phyloP scores from a whole-genome alignment of 306 rosid species.

The Vigna trinervia region DNA sequence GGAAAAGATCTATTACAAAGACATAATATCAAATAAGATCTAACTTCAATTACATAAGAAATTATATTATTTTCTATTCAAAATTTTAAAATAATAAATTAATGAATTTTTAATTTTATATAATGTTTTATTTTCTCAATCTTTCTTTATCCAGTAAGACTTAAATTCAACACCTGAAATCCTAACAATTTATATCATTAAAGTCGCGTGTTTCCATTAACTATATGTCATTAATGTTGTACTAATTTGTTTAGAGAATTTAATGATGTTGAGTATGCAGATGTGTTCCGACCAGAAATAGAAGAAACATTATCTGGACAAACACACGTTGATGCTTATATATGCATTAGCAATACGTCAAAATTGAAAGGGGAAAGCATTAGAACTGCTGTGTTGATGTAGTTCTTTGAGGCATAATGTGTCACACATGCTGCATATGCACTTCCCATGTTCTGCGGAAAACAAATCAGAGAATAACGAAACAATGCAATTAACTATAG shows the following conservation, averaged over 20 bases:
- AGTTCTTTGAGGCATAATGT: constrained; percentile 10
- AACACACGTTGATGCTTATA: constrained; percentile 30
- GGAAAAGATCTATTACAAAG: too few species aligned
- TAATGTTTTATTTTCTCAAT: too few species aligned
- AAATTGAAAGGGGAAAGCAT: constrained; percentile 22
- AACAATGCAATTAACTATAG: not conserved
- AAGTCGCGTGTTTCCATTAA: too few species aligned
- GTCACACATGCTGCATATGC: constrained; percentile 31
- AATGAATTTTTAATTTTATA: too few species aligned
- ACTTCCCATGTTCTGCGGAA: not conserved
- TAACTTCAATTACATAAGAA: too few species aligned
- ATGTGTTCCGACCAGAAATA: not conserved
- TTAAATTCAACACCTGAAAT: too few species aligned
- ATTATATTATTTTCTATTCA: too few species aligned
- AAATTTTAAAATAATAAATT: too few species aligned
- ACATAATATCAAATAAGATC: too few species aligned
- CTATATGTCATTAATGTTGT: not conserved
- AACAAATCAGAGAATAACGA: constrained; percentile 6
- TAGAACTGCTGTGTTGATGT: not conserved
- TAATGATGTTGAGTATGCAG: not conserved
- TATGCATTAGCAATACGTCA: constrained; percentile 9
- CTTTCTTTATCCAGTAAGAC: too few species aligned
- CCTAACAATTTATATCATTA: too few species aligned
- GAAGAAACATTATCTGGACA: constrained; percentile 26
- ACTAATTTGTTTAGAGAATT: constrained; percentile 3